Base-by-base conservation (phyloP, 1,284 basidiomycete species). In the Ganoderma meredithae region DNA sequence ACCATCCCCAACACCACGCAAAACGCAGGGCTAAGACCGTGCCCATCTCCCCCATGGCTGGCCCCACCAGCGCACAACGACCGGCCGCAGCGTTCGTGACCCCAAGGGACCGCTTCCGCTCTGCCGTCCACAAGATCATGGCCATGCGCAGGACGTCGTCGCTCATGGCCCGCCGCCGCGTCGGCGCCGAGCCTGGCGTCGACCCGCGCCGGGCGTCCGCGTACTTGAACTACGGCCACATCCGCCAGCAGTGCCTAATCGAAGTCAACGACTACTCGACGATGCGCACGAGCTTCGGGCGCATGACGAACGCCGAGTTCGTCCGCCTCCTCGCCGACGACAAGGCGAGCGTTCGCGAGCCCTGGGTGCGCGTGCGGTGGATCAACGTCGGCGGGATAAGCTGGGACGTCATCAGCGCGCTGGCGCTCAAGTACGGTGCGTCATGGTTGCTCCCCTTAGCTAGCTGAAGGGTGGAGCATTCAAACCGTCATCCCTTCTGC, bases 331-430 rank as follows among this genome's bases (percentile, higher is more conserved):
- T 92, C 76, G 73, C 79, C 4, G 80, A 85, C 68, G 71, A 76
- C 10, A 70, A 67, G 5, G 82, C 82, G 6, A 82, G 83, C 62
- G 74, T 74, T 40, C 79, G 83, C 62, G 84, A 86, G 68, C 79
- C 84, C 3, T 89, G 88, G 85, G 85, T 84, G 36, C 88, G 85
- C 70, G 89, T 91, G 13, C 79, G 90, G 43, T 92, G 90, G 90
- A 90, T 92, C 68, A 91, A 91, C 71, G 82, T 92, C 63, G 87
- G 86, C 7, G 90, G 90, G 2, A 81, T 92, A 62, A 90, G 87
- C 69, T 92, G 90, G 89, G 90, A 91, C 75, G 88, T 92, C 13
- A 83, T 92, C 69, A 90, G 88, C 72, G 83, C 86, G 0, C 76
- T 92, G 44, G 87, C 90, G 27, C 78, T 91, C 65, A 86, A 84